Base-by-base conservation (phyloP, 225 moss, liverwort and hornwort species). In the Pseudisothecium myosuroides region DNA sequence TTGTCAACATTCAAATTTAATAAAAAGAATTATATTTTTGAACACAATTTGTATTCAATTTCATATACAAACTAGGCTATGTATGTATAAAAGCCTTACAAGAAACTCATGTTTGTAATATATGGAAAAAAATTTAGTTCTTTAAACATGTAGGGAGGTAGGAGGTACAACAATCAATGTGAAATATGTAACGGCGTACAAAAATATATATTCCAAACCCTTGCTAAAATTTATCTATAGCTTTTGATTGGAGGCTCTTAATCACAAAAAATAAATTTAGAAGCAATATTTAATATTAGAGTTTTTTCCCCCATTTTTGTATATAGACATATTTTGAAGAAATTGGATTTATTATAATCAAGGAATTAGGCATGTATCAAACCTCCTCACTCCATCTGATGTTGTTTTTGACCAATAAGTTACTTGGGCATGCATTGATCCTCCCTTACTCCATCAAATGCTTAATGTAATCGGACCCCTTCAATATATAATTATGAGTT, bases 331-430 rank as follows among this genome's bases (percentile, higher is more conserved):
- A 52, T 52, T 52, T 52, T 24, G 14, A 69, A 69, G 4, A n/a
- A 68, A 16, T 11, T 39, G 1, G 4, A 71, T 14, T 24, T 14
- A 26, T 23, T 14, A 14, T 41, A 24, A 71, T 14, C 0, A 39
- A 39, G 2, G 71, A 41, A 19, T 24, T 71, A 71, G 8, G 22
- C 68, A n/a, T n/a, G 22, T 22, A 0, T 0, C 1, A 0, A 0
- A 7, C 4, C 4, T 1, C 67, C 6, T 67, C 67, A 67, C 6
- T 67, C 21, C 21, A 67, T 37, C 3, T 36, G 6, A 66, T 66
- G 37, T n/a, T n/a, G n/a, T n/a, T 18, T 37, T 11, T 21, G n/a
- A n/a, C 11, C 2, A 11, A 21, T 7, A 11, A 10, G 0, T 17
- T 17, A 32, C 17, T 12, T 20, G n/a, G 67, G 41, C 8, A 71